Conservation (phyloP, 768 basidiomycete genomes). For the Suillus tomentosus region DNA sequence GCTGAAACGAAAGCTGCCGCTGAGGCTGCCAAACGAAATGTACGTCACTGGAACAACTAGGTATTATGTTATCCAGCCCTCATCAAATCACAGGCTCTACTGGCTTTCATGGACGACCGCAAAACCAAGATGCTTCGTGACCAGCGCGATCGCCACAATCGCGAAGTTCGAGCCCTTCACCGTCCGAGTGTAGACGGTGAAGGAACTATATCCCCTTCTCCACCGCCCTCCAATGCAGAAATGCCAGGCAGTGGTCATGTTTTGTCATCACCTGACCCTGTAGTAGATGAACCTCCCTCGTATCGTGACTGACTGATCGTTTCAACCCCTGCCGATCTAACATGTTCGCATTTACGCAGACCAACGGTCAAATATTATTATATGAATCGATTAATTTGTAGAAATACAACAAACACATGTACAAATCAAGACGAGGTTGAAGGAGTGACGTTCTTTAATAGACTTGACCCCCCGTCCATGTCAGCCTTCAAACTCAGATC, state of each 20-base stretch:
- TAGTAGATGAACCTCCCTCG: conserved; percentile 25
- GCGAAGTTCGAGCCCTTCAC: conserved; percentile 31
- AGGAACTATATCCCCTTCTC: conserved; percentile 1
- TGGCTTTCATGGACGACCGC: conserved; percentile 81
- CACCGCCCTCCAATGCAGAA: background rate
- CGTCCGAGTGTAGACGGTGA: background rate
- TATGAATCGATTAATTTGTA: background rate
- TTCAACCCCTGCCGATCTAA: too few species aligned
- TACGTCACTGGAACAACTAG: conserved; percentile 22
- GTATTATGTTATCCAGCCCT: background rate
- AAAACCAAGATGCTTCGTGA: conserved; percentile 55
- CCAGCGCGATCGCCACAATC: conserved; percentile 57
- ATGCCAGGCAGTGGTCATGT: conserved; percentile 33
- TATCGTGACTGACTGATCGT: conserved; percentile 16
- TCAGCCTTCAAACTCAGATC: conserved; percentile 16
- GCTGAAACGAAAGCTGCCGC: conserved; percentile 61
- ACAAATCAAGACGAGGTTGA: background rate
- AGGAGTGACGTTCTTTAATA: conserved; percentile 10
- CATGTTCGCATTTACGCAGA: background rate
- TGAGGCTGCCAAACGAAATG: conserved; percentile 58
- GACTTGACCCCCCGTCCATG: background rate
- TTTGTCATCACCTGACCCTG: conserved; percentile 16
- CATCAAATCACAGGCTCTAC: conserved; percentile 55
- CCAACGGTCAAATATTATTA: background rate
- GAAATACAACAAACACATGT: background rate